Conservation (phyloP, 73 alveolate species). For the Diophrys sp. region DNA sequence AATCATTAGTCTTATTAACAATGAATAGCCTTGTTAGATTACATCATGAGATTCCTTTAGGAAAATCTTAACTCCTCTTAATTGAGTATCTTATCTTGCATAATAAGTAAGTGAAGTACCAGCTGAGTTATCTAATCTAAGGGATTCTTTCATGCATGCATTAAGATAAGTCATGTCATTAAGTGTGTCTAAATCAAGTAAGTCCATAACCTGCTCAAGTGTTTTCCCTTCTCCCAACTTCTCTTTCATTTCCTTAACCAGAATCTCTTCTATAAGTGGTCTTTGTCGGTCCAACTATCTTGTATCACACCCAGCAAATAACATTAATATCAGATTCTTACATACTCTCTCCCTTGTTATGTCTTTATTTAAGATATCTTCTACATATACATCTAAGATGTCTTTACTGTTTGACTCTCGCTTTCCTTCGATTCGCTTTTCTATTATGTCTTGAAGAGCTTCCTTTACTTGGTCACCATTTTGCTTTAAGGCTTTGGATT, state of each 20-base stretch:
- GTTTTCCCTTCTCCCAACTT: neutral
- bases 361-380: neutral
- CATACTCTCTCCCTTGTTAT: neutral
- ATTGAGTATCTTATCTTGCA: neutral
- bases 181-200: neutral
- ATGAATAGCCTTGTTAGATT: too few relatives aligned
- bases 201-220: neutral
- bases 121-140: conserved; percentile 4
- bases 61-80: conserved; percentile 4
- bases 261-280: neutral
- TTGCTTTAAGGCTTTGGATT: neutral
- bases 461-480: neutral
- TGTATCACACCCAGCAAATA: neutral
- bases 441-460: neutral
- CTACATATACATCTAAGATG: neutral
- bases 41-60: too few relatives aligned
- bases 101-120: neutral
- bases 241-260: neutral
- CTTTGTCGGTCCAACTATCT: neutral
- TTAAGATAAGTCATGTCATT: neutral
- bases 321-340: neutral
- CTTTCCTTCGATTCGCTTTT: neutral
- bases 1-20: too few relatives aligned
- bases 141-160: neutral
- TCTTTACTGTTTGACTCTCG: neutral